Base-by-base conservation (phyloP, 179 eudicot species). In the Spinacia oleracea region DNA sequence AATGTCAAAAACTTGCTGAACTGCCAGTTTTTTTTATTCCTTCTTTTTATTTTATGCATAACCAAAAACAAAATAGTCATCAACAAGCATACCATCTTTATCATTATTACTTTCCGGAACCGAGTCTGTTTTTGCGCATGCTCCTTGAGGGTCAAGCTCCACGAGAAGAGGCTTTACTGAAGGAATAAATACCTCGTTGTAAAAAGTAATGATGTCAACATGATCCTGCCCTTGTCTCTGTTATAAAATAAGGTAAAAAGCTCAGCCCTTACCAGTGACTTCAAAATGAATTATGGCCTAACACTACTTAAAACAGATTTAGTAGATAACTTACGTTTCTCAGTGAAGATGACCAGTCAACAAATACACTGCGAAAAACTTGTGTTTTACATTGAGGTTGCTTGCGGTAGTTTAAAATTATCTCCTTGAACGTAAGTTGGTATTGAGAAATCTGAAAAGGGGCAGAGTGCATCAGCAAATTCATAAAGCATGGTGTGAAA, bases 371-470 rank as follows among this genome's bases (percentile, higher is more conserved):
- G 20, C 97, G 97, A 70, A 92, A 94, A 79, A 96, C 95, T 78
- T 87, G 97, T 51, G 93, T 86, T 84, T 92, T 96, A 83, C 93
- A 94, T 32, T 92, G 98, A 75, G 99, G 94, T 80, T 92, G 98
- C 86, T 92, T 96, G 77, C 91, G 89, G 67, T 96, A 96, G 88
- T 92, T 91, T 83, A 79, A 87, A 56, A 94, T 87, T 45, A 96
- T 91, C 83, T 96, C 98, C 78, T 77, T 92, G 77, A 96, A 96
- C 6, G 96, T 89, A 81, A 96, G 84, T 73, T 71, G 88, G 84
- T 92, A 79, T 73, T 91, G 92, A 78, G 92, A 94, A 64, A 96
- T 92, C 99, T 96, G 90, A 83, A 86, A 46, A 58, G 60, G 51
- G 32, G 23, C 65, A 71, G 55, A 27, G 38, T 12, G 38, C 29